Base-by-base conservation (phyloP, 202 grass and related monocot species). In the Eragrostis tef region DNA sequence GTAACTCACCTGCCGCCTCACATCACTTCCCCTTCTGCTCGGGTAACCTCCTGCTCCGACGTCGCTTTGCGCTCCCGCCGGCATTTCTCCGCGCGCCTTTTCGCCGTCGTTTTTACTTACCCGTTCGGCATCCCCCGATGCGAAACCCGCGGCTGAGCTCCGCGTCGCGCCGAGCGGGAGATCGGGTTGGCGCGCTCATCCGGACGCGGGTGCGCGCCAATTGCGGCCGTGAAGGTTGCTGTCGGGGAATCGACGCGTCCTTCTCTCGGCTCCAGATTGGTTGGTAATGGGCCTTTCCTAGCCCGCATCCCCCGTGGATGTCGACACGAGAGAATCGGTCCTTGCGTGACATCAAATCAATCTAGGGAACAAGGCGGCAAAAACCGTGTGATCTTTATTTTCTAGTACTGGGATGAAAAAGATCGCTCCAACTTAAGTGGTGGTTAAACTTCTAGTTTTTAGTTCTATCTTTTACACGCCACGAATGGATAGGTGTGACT, bases 331-430 rank as follows among this genome's bases (percentile, higher is more conserved):
- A 56, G 83, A 90, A 90, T 90, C 45, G 1, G 80, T 90, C 79
- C 79, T 56, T 16, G 22, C 53, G 44, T 75, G 68, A 79, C 74
- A 62, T 29, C 34, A 77, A 83, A 74, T 67, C 73, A 51, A 86
- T 86, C 83, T 79, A 74, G 73, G 79, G 76, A 11, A 68, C 31
- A 56, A 49, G 50, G 81, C 65, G 67, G 82, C 57, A 77, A 82
- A 66, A 17, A 60, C 78, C 79, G 11, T 45, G 51, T 73, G 60
- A 79, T 73, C 79, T 89, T 86, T 86, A 46, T 82, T 86, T 89
- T 73, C 83, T 76, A 83, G 10, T 86, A 86, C 51, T 79, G 51
- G 67, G 48, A 69, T 74, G 88, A 83, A 83, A 82, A 86, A 74
- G 66, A 74, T 79, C 14, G 67, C 27, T 29, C 50, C 45, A 65